These are phyloP conservation scores for Ceratobasidium sp. DNA, from an alignment of 1,284 basidiomycete species.

Conservation along the genomic window DNA sequence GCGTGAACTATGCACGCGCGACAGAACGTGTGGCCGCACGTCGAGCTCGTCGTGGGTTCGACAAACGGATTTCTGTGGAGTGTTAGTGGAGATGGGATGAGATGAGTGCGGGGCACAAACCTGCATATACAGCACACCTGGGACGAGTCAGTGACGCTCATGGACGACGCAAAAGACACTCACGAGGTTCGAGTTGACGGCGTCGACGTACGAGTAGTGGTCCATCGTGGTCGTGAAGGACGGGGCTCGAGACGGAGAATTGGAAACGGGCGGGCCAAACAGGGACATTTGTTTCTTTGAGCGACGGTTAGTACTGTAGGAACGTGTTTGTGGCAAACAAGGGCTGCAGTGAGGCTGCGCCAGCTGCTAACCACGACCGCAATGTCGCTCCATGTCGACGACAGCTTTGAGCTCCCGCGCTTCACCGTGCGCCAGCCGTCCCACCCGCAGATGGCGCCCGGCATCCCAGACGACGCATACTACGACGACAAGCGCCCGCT, in stretches of 20 bases:
- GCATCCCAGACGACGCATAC: slow-evolving; percentile 54
- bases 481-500: slow-evolving; percentile 59
- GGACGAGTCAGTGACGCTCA: neutral
- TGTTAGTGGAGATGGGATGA: neutral
- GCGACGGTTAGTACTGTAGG: neutral
- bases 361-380: slow-evolving; percentile 15
- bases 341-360: neutral
- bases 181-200: slow-evolving; percentile 52
- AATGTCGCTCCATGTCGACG: slow-evolving; percentile 51
- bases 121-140: slow-evolving; percentile 87
- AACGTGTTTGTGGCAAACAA: slow-evolving; percentile 11
- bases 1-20: slow-evolving; percentile 76
- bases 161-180: slow-evolving; percentile 26
- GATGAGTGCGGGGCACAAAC: slow-evolving; percentile 55
- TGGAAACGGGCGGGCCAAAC: neutral
- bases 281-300: neutral
- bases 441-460: slow-evolving; percentile 26
- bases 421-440: slow-evolving; percentile 33
- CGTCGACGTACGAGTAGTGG: slow-evolving; percentile 47
- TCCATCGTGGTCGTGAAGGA: slow-evolving; percentile 28
- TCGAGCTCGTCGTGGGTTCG: slow-evolving; percentile 70
- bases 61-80: slow-evolving; percentile 71
- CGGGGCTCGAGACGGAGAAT: neutral
- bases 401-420: slow-evolving; percentile 79
- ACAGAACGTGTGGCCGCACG: slow-evolving; percentile 87